Base-by-base conservation (phyloP, 768 basidiomycete genomes). In the Podaxis mareebaensis region DNA sequence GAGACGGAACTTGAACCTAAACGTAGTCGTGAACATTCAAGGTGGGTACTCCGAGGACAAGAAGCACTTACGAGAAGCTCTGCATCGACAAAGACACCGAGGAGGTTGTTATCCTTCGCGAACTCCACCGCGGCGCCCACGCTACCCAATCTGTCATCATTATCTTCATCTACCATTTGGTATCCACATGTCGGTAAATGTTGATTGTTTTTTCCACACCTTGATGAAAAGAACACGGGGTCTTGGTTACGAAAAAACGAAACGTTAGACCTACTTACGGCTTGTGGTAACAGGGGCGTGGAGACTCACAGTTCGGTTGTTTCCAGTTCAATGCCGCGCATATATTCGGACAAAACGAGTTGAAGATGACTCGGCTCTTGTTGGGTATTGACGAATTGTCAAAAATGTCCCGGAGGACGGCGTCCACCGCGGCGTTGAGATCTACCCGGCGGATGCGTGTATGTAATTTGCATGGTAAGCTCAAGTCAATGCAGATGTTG, bases 241-340 rank as follows among this genome's bases (percentile, higher is more conserved):
- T 96, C 95, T 94, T 46, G 44, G 44, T 46, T 46, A 46, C 44
- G 44, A 22, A 20, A 26, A 8, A 51, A 20, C 12, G 24, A 28
- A 12, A 28, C 13, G 49, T 24, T 51, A 51, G 49, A 51, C 24
- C 3, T 24, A 24, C 22, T 51, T 24, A 24, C 22, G 20, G 24
- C 5, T 22, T 24, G 26, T 26, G 12, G 28, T 4, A 60, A 48
- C 17, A 24, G n/a, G 39, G 36, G 28, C 13, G 36, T 61, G 53
- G 15, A 28, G 48, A 65, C 87, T 76, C 77, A 94, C 96, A 99
- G 74, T 99, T 99, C 12, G 96, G 96, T 75, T 99, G 96, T 76
- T 99, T 99, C 97, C 96, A 99, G 71, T 99, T 99, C 60, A 98
- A 75, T 15, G 92, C 89, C 7, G 92, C 87, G 74, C 95, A 96